Evolutionary conservation across 2,329 filamentous ascomycete species (phyloP), one percentile per base, ranked within the genome.

Genomic region (Xylaria hypoxylon): DNA sequence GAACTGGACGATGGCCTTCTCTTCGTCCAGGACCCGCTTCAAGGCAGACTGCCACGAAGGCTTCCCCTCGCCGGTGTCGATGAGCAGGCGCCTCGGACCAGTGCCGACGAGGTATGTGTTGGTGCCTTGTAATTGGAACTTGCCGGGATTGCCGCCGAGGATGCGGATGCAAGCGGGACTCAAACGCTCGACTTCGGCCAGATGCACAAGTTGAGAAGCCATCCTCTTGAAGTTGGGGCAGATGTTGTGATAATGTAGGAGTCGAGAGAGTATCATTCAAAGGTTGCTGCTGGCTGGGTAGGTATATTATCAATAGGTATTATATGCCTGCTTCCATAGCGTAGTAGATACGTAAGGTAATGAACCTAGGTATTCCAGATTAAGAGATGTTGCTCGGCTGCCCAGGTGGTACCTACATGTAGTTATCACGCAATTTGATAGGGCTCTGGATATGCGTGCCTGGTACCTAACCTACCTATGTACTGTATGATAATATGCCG

Each of bases 41-140:
- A 99, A 80, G 0, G 87, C 85, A 0, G 84, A 78, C 47, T 88
- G 84, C 95, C 95, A 99, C 38, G 86, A 84, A 2, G 89, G 87
- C 64, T 84, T 87, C 52, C 95, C 96, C 79, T 97, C 91, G 55
- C 92, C 96, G 0, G 94, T 97, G 80, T 99, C 96, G 75, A 99
- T 89, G 24, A 99, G 86, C 65, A 98, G 85, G 10, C 96, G 89
- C 6, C 82, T 80, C 5, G 82, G 77, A 3, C 94, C 95, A 6
- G 86, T 89, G 65, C 96, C 96, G 65, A 99, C 76, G 19, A 99
- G 86, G 78, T 99, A 99, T 38, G 96, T 99, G 79, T 99, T 99
- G 72, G 96, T 97, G 68, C 94, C 90, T 79, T 91, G 87, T 11
- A 91, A 80, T 4, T 87, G 86, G 74, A 89, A 90, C 83, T 97